A percentile compares a stretch with the other conserved stretches of the same genome.
Conservation (phyloP, 2,329 filamentous ascomycete genomes). For the Alternaria longipes region DNA sequence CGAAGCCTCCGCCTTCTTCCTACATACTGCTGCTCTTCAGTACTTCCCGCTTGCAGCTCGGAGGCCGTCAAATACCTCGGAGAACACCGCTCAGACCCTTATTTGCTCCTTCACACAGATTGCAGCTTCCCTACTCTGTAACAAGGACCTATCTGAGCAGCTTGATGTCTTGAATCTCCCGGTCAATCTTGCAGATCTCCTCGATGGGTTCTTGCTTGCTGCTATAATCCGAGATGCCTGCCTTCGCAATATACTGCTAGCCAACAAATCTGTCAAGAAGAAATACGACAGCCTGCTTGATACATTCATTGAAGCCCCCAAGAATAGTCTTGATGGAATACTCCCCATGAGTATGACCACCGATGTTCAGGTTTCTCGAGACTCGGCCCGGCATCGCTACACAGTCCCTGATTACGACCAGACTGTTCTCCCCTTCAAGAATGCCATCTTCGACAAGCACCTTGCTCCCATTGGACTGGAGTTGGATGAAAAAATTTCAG, state of each 20-base stretch:
- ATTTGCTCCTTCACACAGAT: constrained; percentile 4
- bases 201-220: constrained; percentile 11
- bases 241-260: constrained; percentile 12
- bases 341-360: constrained; percentile 9
- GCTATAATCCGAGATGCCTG: constrained; percentile 6
- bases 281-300: constrained; percentile 8
- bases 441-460: constrained; percentile 3
- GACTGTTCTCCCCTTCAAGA: constrained; percentile 4
- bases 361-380: constrained; percentile 5
- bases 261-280: constrained; percentile 7
- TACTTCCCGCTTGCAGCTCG: constrained; percentile 7
- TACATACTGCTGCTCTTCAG: constrained; percentile 12
- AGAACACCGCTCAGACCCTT: neutral
- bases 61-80: constrained; percentile 1
- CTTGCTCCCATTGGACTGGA: constrained; percentile 2
- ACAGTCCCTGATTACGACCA: constrained; percentile 6
- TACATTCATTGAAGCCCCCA: constrained; percentile 3
- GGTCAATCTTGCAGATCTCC: constrained; percentile 12
- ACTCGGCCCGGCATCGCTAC: constrained; percentile 5
- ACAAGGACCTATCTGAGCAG: constrained; percentile 4
- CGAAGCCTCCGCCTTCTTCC: constrained; percentile 11
- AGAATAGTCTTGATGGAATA: constrained; percentile 2
- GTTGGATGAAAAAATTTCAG: neutral
- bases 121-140: constrained; percentile 8
- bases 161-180: constrained; percentile 12